Percentiles rank a stretch among this genome's conserved stretches.
phyloP scores from a whole-genome alignment of 179 eudicot species.

The Drosera spatulata region DNA sequence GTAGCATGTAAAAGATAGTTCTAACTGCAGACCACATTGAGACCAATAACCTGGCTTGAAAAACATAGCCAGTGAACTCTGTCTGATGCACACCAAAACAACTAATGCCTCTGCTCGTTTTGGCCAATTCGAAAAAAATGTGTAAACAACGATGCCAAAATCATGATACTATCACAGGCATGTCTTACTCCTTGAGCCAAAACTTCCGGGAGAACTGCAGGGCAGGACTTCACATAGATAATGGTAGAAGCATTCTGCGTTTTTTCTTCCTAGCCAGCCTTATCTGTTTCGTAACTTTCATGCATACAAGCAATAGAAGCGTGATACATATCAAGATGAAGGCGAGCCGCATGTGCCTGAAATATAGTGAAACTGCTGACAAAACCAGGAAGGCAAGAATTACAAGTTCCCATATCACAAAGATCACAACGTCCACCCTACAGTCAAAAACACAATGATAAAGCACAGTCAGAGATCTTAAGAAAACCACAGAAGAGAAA shows the following conservation, averaged over 20 bases:
- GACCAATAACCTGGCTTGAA: no score
- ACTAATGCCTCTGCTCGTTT: no score
- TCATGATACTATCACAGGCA: no score
- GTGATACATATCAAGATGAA: slow-evolving; percentile 57
- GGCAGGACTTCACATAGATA: slow-evolving; percentile 52
- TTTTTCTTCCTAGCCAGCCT: slow-evolving; percentile 84
- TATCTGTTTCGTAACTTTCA: slow-evolving; percentile 88
- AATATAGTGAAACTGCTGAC: slow-evolving; percentile 80
- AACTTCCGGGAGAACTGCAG: no score
- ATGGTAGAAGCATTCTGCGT: slow-evolving; percentile 97
- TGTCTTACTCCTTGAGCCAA: no score
- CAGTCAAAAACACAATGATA: slow-evolving; percentile 15
- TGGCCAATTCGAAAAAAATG: no score
- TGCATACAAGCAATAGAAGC: slow-evolving; percentile 60
- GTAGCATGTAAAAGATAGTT: no score
- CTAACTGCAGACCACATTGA: no score
- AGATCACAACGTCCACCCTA: slow-evolving; percentile 90
- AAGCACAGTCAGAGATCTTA: background rate
- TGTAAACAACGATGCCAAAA: no score
- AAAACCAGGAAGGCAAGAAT: slow-evolving; percentile 81
- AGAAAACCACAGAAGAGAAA: no score
- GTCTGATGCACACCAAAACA: no score
- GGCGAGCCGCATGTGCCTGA: slow-evolving; percentile 75
- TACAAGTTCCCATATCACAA: slow-evolving; percentile 91
- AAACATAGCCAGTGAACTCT: no score